phyloP scores from a whole-genome alignment of 805 yeast genomes.

The Zygosaccharomyces kombuchaensis region DNA sequence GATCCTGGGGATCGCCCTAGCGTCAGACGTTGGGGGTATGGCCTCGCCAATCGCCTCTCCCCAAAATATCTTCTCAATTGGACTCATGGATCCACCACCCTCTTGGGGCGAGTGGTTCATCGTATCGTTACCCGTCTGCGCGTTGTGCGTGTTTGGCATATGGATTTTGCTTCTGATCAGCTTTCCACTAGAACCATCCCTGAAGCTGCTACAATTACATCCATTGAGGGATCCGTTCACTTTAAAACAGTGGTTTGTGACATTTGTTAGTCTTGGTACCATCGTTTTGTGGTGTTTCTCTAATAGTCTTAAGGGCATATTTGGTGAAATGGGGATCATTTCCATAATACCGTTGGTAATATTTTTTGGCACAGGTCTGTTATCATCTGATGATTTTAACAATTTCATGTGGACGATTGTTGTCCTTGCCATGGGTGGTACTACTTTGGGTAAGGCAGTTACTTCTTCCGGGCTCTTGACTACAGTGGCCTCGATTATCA shows the following conservation, averaged over 20 bases:
- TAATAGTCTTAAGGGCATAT: conserved; percentile 59
- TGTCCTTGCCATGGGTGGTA: conserved; percentile 95
- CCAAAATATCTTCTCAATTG: conserved; percentile 87
- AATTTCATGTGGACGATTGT: conserved; percentile 97
- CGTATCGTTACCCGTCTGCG: conserved; percentile 75
- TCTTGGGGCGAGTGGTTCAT: conserved; percentile 95
- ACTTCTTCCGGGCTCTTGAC: conserved; percentile 82
- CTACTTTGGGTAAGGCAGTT: conserved; percentile 92
- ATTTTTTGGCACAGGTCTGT: conserved; percentile 87
- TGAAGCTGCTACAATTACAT: conserved; percentile 43
- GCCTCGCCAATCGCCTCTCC: conserved; percentile 97
- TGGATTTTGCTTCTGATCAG: conserved; percentile 71
- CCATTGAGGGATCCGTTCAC: conserved; percentile 67
- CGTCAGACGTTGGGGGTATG: conserved; percentile 95
- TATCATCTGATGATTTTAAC: conserved; percentile 87
- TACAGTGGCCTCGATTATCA: conserved; percentile 70
- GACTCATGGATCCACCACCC: conserved; percentile 76
- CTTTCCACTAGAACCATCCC: conserved; percentile 51
- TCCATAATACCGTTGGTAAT: conserved; percentile 85
- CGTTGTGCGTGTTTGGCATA: conserved; percentile 55
- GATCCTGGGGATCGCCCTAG: conserved; percentile 86
- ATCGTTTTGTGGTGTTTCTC: conserved; percentile 89
- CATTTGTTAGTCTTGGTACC: conserved; percentile 61
- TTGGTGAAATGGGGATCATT: conserved; percentile 97
- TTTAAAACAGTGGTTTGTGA: conserved; percentile 68